Base-by-base conservation (phyloP, 1,284 basidiomycete genomes). In the Tetrapyrgos nigripes region DNA sequence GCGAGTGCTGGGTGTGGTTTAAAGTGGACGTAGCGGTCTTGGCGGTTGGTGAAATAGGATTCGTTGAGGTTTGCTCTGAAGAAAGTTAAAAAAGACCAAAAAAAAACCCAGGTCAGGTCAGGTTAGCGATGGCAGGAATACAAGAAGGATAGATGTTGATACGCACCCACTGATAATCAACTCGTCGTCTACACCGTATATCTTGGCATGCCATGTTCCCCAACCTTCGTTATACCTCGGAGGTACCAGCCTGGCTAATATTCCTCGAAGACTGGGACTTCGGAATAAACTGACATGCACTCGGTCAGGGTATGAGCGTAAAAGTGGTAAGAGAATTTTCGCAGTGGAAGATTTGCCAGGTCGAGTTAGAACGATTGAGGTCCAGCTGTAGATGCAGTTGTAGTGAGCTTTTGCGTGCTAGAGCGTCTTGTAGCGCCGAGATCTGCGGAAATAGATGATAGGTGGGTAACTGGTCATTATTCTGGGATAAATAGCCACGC, bases 201-300 rank as follows among this genome's bases (percentile, higher is more conserved):
- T 86, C 76, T 99, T 99, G 23, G 96, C 92, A 72, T 99, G 97
- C 93, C 97, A 98, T 3, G 97, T 92, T 0, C 97, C 97, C 91
- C 94, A 98, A 0, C 96, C 97, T 77, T 99, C 97, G 69, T 98
- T 96, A 75, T 96, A 97, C 46, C 97, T 82, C 51, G 93, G 91
- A 2, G 97, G 97, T 1, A 98, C 87, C 21, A 96, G 61, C 59
- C 82, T 84, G 45, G 93, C 87, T 71, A 93, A 79, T 33, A 92
- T 65, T 1, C 92, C 90, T 26, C 86, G 82, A 29, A 98, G 81
- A 59, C 89, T 92, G 0, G 97, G 96, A 65, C 94, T 96, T 51
- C 90, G 87, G 73, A 92, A 99, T 63, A 94, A 83, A 49, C 87
- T 86, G 11, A 96, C 80, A 57, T 90, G 87, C 14, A 96, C 88